These are phyloP conservation scores for Candida neerlandica DNA, from an alignment of 1,139 yeast species.

Conservation along the genomic window DNA sequence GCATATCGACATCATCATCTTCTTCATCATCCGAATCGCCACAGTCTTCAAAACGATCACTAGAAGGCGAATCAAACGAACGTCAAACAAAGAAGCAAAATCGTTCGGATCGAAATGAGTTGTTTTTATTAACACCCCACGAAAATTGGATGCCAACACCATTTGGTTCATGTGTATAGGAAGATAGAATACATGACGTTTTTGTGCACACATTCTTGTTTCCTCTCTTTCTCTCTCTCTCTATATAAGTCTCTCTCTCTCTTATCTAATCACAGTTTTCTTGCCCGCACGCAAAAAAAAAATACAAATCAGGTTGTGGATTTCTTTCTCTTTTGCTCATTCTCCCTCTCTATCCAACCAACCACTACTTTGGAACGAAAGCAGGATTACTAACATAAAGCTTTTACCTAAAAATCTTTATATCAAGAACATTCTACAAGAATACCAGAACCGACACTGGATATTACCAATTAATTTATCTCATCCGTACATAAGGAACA, in stretches of 20 bases:
- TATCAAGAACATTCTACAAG: not conserved
- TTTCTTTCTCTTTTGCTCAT: not conserved
- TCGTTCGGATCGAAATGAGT: constrained; percentile 1
- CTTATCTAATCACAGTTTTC: constrained; percentile 8
- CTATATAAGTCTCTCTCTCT: not conserved
- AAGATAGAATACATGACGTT: not conserved
- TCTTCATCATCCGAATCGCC: too few species aligned
- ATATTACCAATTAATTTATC: not conserved
- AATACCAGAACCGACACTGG: not conserved
- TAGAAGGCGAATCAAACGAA: constrained; percentile 6
- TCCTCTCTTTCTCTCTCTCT: too few species aligned
- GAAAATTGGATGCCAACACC: constrained; percentile 38
- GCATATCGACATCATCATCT: constrained; percentile 10
- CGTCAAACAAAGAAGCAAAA: constrained; percentile 15
- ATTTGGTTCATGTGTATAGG: constrained; percentile 27
- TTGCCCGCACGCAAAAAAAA: not conserved
- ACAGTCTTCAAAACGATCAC: constrained; percentile 5
- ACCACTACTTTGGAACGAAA: constrained; percentile 1
- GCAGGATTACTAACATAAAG: not conserved
- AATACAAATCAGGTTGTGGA: constrained; percentile 7
- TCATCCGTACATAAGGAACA: too few species aligned
- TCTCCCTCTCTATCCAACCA: not conserved
- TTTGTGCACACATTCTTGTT: not conserved
- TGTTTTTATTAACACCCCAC: constrained; percentile 31
- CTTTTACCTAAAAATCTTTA: not conserved